Evolutionary conservation across 768 basidiomycete genomes (phyloP).

Genomic region (Psilocybe sp.): DNA sequence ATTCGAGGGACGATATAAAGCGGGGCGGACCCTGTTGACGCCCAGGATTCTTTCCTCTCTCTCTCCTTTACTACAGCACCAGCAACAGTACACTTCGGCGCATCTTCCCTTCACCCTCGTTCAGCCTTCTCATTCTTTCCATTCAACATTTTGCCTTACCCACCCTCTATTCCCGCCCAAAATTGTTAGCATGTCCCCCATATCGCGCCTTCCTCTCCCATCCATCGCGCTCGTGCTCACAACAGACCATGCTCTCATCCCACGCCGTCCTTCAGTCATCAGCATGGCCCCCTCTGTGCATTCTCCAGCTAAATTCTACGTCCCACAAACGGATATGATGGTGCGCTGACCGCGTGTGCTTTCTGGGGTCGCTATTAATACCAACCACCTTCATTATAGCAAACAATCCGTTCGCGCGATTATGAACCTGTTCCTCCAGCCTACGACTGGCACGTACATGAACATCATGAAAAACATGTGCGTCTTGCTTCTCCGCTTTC

Average conservation of each 20-base stretch:
- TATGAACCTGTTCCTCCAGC: too few species aligned
- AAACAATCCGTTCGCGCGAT: too few species aligned
- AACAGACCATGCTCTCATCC: not conserved
- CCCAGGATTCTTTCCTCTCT: too few species aligned
- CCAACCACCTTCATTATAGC: not conserved
- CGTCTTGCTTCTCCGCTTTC: too few species aligned
- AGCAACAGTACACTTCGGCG: too few species aligned
- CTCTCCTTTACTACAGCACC: too few species aligned
- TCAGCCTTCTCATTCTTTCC: not conserved
- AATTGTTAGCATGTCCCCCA: not conserved
- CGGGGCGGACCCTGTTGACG: too few species aligned
- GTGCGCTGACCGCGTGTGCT: not conserved
- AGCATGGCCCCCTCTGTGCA: not conserved
- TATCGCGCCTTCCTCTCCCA: not conserved
- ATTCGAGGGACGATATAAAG: too few species aligned
- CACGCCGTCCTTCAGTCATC: not conserved
- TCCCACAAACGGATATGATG: not conserved
- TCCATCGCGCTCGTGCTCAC: conserved; percentile 1
- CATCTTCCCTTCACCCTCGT: too few species aligned
- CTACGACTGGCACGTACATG: too few species aligned
- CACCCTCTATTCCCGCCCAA: not conserved
- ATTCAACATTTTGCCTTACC: not conserved
- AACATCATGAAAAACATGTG: too few species aligned
- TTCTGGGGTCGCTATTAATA: not conserved
- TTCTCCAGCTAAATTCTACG: not conserved